A percentile compares a stretch with the other conserved stretches of the same genome.
phyloP scores from a whole-genome alignment of 225 moss, liverwort and hornwort species.

The Pseudoscleropodium purum region DNA sequence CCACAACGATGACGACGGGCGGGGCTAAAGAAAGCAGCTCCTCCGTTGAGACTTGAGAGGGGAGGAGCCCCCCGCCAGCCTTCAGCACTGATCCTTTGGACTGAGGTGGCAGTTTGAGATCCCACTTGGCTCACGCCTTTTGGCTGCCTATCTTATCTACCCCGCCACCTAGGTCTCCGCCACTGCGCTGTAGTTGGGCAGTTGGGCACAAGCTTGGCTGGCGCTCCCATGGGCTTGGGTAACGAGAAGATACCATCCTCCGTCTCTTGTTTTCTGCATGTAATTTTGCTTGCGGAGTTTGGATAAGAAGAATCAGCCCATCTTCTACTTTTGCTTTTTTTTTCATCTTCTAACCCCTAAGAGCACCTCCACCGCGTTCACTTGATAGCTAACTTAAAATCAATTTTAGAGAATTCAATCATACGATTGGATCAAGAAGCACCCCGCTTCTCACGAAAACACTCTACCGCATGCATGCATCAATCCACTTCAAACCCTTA shows the following conservation, averaged over 20 bases:
- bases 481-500: too few relatives aligned
- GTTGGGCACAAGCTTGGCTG: neutral
- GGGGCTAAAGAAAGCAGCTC: neutral
- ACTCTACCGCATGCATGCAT: too few relatives aligned
- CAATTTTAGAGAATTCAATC: too few relatives aligned
- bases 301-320: neutral
- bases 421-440: too few relatives aligned
- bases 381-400: too few relatives aligned
- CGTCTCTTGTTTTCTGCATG: neutral
- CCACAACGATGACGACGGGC: neutral
- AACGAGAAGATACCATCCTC: neutral
- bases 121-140: neutral
- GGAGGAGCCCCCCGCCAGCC: neutral
- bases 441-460: too few relatives aligned
- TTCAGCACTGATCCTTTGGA: neutral
- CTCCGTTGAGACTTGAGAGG: neutral
- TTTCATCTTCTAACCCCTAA: too few relatives aligned
- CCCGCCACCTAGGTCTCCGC: conserved; percentile 4
- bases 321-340: neutral
- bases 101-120: neutral
- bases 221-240: neutral
- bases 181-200: neutral
- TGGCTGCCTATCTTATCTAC: conserved; percentile 2
- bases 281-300: neutral
- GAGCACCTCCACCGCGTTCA: too few relatives aligned